Conservation (phyloP, 768 basidiomycete genomes). For the Hemileccinum rubropunctum region DNA sequence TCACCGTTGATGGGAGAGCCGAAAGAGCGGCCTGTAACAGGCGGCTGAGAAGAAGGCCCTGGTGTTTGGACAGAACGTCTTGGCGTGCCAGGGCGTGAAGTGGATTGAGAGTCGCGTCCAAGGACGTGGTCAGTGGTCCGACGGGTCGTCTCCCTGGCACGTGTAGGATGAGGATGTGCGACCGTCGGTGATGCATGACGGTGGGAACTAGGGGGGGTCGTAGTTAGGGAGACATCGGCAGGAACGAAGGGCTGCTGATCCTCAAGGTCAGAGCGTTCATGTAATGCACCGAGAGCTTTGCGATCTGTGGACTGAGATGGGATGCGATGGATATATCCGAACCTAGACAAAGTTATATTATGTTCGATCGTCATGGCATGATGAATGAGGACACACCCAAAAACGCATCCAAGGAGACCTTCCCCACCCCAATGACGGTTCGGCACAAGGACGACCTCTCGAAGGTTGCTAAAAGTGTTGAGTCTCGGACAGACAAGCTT, state of each 20-base stretch:
- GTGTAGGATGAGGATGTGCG: constrained; percentile 31
- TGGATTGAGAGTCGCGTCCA: constrained; percentile 18
- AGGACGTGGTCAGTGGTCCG: constrained; percentile 12
- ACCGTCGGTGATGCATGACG: constrained; percentile 16
- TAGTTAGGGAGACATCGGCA: constrained; percentile 44
- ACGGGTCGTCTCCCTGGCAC: constrained; percentile 17
- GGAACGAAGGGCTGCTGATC: constrained; percentile 72
- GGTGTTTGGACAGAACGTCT: constrained; percentile 26
- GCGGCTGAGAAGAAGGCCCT: constrained; percentile 31
- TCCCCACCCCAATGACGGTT: constrained; percentile 98
- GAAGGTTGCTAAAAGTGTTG: constrained; percentile 59
- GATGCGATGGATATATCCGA: constrained; percentile 90
- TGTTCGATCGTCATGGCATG: not conserved
- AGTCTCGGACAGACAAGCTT: constrained; percentile 3
- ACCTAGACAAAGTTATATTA: constrained; percentile 43
- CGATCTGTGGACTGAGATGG: constrained; percentile 70
- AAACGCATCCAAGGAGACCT: constrained; percentile 91
- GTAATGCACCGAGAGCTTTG: constrained; percentile 54
- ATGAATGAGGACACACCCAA: constrained; percentile 61
- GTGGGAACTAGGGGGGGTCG: constrained; percentile 1
- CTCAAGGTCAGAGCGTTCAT: constrained; percentile 52
- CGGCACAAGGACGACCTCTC: constrained; percentile 92
- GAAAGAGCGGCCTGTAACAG: constrained; percentile 31
- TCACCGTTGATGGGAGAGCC: constrained; percentile 48
- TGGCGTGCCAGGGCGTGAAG: constrained; percentile 27